phyloP scores from a whole-genome alignment of 2,329 filamentous ascomycete genomes.

The Colletotrichum lentis region DNA sequence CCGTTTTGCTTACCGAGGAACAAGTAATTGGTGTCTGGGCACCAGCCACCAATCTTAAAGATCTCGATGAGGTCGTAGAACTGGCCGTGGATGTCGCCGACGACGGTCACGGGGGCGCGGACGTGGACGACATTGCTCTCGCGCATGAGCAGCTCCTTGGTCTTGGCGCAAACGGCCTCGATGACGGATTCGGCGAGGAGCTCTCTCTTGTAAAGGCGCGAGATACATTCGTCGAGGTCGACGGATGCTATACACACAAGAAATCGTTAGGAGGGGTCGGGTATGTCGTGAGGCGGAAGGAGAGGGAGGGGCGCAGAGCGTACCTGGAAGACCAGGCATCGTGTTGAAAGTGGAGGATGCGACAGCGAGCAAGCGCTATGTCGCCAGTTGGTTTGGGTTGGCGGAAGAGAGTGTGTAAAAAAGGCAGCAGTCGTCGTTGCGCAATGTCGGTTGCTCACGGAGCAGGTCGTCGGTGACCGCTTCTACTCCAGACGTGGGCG shows the following conservation, averaged over 20 bases:
- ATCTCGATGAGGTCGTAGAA: conserved; percentile 99
- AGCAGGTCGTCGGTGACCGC: conserved; percentile 43
- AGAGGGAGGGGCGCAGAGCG: conserved; percentile 29
- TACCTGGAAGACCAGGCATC: conserved; percentile 67
- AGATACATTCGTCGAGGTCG: conserved; percentile 98
- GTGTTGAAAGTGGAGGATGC: conserved; percentile 43
- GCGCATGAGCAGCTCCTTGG: conserved; percentile 98
- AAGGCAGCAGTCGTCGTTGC: not conserved
- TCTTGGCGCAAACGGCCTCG: conserved; percentile 98
- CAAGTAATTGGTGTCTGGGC: conserved; percentile 97
- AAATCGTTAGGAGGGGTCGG: conserved; percentile 12
- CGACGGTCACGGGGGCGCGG: conserved; percentile 91
- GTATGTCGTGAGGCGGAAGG: not conserved
- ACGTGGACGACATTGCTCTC: conserved; percentile 99
- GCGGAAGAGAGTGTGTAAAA: not conserved
- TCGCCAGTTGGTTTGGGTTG: not conserved
- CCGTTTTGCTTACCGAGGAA: conserved; percentile 75
- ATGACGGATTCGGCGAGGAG: conserved; percentile 96
- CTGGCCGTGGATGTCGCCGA: conserved; percentile 98
- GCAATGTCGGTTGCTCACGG: conserved; percentile 32
- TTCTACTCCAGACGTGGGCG: conserved; percentile 49
- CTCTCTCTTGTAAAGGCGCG: conserved; percentile 95
- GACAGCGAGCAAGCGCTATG: conserved; percentile 5
- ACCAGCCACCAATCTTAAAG: conserved; percentile 96
- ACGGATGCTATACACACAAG: conserved; percentile 74